Evolutionary conservation across 768 basidiomycete species (phyloP), one percentile per base, ranked within the genome.

Genomic region (Suillus luteus): DNA sequence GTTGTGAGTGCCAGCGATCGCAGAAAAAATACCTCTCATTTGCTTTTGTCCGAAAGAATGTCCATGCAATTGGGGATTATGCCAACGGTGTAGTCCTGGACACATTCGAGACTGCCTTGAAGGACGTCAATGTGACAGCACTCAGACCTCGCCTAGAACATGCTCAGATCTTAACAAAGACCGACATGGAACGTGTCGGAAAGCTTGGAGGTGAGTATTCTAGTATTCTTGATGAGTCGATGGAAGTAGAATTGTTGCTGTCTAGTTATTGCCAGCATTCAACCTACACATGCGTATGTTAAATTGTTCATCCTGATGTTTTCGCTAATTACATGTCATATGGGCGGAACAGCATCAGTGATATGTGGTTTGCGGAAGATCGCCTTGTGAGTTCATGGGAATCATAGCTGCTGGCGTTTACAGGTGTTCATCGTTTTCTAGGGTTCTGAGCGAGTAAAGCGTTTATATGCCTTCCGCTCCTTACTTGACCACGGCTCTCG

Each of bases 321-420:
- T 55, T 64, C 48, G 35, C 24, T 49, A 27, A 33, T 49, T 15
- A 31, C 27, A 40, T 24, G 51, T 51, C n/a, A 61, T 35, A 41
- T 54, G 19, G 33, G 15, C 35, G 49, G 27, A 54, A 62, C 69
- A 90, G 89, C 60, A 89, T 84, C 65, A 91, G 89, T 66, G 92
- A 93, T 70, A 96, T 96, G 94, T 89, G 88, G 83, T 96, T 91
- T 72, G 94, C 92, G 8, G 85, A 95, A 75, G 84, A 87, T 27
- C 88, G 93, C 60, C 74, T 96, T 68, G 92, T 92, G 67, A 69
- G 84, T 76, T 46, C 35, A 1, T 59, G 37, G 31, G 22, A 17
- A 40, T 41, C 22, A 31, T 27, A 24, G 43, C 37, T 48, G 37
- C n/a, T 27, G 11, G 40, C 11, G 1, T 10, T 19, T 48, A 33